These are phyloP conservation scores for Nakazawaea ernobii DNA, from an alignment of 805 yeast species.

Conservation along the genomic window DNA sequence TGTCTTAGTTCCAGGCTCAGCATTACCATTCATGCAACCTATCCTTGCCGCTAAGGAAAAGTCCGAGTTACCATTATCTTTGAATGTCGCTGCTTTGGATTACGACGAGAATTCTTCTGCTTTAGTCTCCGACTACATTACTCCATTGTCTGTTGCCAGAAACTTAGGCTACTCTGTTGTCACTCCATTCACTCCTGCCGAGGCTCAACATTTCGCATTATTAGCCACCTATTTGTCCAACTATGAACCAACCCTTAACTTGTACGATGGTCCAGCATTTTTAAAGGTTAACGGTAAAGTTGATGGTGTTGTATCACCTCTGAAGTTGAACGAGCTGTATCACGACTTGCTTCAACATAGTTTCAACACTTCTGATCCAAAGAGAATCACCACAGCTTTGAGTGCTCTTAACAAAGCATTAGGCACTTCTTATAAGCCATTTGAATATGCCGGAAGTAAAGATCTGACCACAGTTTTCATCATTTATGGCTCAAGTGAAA, in stretches of 20 bases:
- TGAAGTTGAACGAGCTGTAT: conserved; percentile 33
- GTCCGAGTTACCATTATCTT: conserved; percentile 48
- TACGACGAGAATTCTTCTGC: conserved; percentile 49
- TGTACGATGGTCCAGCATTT: conserved; percentile 76
- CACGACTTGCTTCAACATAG: conserved; percentile 28
- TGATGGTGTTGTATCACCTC: conserved; percentile 37
- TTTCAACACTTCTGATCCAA: conserved; percentile 22
- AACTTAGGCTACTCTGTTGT: conserved; percentile 61
- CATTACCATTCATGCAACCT: conserved; percentile 64
- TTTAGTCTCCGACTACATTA: conserved; percentile 58
- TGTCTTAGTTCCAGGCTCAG: conserved; percentile 60
- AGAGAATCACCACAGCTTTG: conserved; percentile 42
- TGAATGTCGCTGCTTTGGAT: conserved; percentile 74
- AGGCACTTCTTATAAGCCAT: conserved; percentile 50
- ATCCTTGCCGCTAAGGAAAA: conserved; percentile 35
- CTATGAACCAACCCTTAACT: conserved; percentile 54
- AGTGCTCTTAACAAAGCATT: conserved; percentile 44
- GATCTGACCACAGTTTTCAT: conserved; percentile 71
- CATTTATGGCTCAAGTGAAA: conserved; percentile 68
- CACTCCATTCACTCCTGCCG: conserved; percentile 56
- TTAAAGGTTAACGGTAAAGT: conserved; percentile 44
- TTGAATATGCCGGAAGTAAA: conserved; percentile 63
- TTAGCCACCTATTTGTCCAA: conserved; percentile 61
- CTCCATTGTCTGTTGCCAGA: conserved; percentile 58
- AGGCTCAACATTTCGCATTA: conserved; percentile 62